Base-by-base conservation (phyloP, 202 grass and related monocot genomes). In the Musa balbisiana region DNA sequence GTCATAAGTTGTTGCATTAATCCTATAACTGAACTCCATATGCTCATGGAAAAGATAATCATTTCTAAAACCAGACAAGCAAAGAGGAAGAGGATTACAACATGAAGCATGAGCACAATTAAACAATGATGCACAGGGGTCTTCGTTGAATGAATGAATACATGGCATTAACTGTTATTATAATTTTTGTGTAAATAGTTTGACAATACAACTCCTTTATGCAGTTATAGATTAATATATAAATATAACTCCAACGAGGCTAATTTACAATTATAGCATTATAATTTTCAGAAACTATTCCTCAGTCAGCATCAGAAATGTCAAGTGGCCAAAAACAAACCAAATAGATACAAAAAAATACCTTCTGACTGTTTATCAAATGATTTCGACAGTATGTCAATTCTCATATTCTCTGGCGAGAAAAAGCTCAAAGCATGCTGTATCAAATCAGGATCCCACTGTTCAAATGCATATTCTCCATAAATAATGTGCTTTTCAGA, bases 361-460 rank as follows among this genome's bases (percentile, higher is more conserved):
- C 91, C 94, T 93, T 86, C 70, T 64, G 88, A 93, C 49, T 89
- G 76, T 71, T 89, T 91, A 81, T 97, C 87, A 82, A 97, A 97
- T 73, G 88, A 91, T 87, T 81, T 98, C 67, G 76, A 89, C 56
- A 93, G 74, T 52, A 93, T 14, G 72, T 93, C 94, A 77, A 93
- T 80, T 81, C 94, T 93, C 94, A 98, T 91, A 80, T 93, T 98
- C 74, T 93, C 90, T 77, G 93, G 90, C 62, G 92, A 80, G 76
- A 97, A 92, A 85, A 93, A 85, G 68, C 82, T 89, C 93, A 89
- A 82, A 69, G 79, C 71, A 80, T 89, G 81, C 64, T 93, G 82
- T 5, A 93, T 76, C 75, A 98, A 82, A 53, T 87, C 84, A 8
- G 90, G 88, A 80, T 98, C 90, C 94, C 94, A 93, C 22, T 67